A percentile compares a stretch with the other conserved stretches of the same genome.
These are phyloP conservation scores for Murraya paniculata DNA, from an alignment of 345 rosid genomes.

Conservation along the genomic window DNA sequence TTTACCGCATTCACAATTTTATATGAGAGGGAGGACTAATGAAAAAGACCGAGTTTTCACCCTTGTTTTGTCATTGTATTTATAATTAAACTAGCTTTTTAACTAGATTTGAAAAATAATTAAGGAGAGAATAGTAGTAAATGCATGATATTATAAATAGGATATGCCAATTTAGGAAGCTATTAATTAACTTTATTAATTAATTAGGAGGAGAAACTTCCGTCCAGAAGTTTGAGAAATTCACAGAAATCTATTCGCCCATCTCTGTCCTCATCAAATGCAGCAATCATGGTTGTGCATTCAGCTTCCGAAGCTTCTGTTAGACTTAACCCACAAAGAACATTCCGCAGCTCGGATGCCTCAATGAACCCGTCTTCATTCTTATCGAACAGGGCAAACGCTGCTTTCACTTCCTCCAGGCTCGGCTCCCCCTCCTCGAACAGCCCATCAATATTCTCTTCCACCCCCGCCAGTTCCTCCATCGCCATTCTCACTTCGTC, in stretches of 20 bases:
- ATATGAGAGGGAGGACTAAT: too few species aligned
- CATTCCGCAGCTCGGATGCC: constrained; percentile 45
- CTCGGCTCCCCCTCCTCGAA: constrained; percentile 45
- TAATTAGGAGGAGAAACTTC: constrained; percentile 31
- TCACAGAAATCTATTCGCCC: constrained; percentile 50
- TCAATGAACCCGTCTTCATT: constrained; percentile 70
- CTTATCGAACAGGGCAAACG: constrained; percentile 53
- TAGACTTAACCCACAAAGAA: constrained; percentile 36
- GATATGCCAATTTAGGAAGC: background rate
- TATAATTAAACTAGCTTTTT: too few species aligned
- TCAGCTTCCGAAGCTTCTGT: constrained; percentile 42
- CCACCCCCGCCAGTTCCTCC: constrained; percentile 6
- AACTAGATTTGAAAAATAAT: too few species aligned
- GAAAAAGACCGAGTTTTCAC: too few species aligned
- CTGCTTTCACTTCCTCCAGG: constrained; percentile 40
- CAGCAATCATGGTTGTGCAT: constrained; percentile 52
- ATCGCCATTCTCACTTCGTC: constrained; percentile 39
- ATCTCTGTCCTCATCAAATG: constrained; percentile 50
- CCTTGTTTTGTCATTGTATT: too few species aligned
- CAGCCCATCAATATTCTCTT: constrained; percentile 29
- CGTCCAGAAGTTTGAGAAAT: constrained; percentile 44
- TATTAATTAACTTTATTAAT: background rate
- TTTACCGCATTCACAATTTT: too few species aligned
- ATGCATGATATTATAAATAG: too few species aligned
- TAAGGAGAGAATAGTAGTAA: too few species aligned